phyloP scores from a whole-genome alignment of 306 rosid species.

The Comarum palustre region DNA sequence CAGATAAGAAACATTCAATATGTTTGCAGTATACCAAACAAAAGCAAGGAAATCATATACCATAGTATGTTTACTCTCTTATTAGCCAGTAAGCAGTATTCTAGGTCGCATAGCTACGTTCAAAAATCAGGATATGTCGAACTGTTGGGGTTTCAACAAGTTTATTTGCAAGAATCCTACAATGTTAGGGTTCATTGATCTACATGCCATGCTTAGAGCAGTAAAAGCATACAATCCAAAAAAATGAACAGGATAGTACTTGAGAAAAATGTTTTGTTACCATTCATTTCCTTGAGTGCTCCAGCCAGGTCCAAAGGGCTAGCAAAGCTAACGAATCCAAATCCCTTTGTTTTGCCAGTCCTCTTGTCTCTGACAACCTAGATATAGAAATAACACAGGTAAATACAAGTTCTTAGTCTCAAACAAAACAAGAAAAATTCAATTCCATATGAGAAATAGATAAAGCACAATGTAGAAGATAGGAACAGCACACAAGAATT shows the following conservation, averaged over 20 bases:
- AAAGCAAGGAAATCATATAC: background rate
- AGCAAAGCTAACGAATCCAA: constrained; percentile 37
- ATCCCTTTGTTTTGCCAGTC: too few relatives aligned
- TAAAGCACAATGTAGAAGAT: background rate
- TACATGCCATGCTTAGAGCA: background rate
- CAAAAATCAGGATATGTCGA: background rate
- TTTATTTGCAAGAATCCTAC: background rate
- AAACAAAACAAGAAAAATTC: background rate
- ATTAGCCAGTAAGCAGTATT: background rate
- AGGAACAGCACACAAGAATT: background rate
- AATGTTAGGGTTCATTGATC: background rate
- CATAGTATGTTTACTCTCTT: background rate
- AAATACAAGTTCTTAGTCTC: constrained; percentile 8
- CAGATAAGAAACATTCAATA: background rate
- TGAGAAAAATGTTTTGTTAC: constrained; percentile 27
- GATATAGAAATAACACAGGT: background rate
- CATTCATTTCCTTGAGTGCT: constrained; percentile 95
- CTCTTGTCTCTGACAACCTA: too few relatives aligned
- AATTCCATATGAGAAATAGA: background rate
- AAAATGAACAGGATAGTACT: background rate
- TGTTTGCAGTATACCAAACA: background rate
- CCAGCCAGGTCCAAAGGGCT: constrained; percentile 78
- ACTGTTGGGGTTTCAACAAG: background rate
- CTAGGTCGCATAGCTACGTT: background rate
- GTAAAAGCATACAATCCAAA: background rate